phyloP scores from a whole-genome alignment of 768 basidiomycete genomes.

The Chiua virens region DNA sequence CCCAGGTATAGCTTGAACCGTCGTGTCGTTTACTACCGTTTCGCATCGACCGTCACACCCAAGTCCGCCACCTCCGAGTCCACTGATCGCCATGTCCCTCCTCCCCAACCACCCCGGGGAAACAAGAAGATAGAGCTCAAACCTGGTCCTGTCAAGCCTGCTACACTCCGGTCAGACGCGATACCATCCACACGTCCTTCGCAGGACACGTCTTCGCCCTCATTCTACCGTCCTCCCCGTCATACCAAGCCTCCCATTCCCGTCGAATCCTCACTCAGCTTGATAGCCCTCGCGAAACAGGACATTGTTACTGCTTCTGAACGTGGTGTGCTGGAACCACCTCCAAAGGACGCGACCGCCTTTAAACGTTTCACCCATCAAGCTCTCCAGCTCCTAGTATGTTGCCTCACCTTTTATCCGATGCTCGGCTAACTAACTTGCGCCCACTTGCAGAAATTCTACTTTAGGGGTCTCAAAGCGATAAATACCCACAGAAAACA shows the following conservation, averaged over 20 bases:
- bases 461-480: constrained; percentile 72
- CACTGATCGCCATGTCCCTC: constrained; percentile 24
- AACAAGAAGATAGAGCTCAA: constrained; percentile 58
- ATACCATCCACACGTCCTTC: constrained; percentile 19
- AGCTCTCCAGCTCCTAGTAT: constrained; percentile 45
- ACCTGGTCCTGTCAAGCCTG: constrained; percentile 59
- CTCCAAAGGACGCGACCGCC: constrained; percentile 60
- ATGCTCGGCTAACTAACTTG: background rate
- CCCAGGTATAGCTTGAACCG: constrained; percentile 1
- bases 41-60: constrained; percentile 32
- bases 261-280: constrained; percentile 18
- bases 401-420: constrained; percentile 13
- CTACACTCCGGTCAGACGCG: constrained; percentile 23
- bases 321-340: constrained; percentile 67
- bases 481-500: constrained; percentile 62
- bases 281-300: constrained; percentile 54
- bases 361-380: constrained; percentile 51
- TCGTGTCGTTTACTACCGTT: constrained; percentile 8
- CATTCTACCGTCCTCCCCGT: constrained; percentile 27
- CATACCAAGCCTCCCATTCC: constrained; percentile 20
- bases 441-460: constrained; percentile 65
- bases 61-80: constrained; percentile 17
- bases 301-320: constrained; percentile 65
- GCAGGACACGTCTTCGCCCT: constrained; percentile 24
- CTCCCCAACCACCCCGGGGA: constrained; percentile 31